Conservation (phyloP, 257 asterid species). For the Solanum raphanifolium region DNA sequence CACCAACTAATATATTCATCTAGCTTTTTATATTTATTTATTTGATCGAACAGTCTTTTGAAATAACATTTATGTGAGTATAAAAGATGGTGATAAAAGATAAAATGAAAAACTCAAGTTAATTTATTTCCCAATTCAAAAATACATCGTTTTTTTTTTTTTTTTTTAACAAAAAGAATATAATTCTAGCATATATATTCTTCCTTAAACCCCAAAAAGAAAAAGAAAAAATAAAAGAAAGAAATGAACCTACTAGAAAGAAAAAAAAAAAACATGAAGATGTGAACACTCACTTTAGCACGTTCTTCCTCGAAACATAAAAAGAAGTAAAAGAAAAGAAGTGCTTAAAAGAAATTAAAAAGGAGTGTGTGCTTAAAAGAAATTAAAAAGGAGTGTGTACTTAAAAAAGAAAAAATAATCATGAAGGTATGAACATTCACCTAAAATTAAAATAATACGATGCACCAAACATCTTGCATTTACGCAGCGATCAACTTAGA, state of each 20-base stretch:
- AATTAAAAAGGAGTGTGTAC: background rate
- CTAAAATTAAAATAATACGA: background rate
- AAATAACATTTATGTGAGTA: background rate
- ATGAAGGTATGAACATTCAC: background rate
- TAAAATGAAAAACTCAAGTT: background rate
- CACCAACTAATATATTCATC: background rate
- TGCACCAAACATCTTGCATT: background rate
- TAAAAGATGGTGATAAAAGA: background rate
- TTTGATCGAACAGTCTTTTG: background rate
- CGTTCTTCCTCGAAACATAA: background rate
- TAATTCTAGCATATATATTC: background rate
- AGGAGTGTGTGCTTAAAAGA: background rate
- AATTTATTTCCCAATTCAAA: background rate
- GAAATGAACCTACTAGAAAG: background rate
- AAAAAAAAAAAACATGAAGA: background rate
- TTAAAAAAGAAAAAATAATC: background rate
- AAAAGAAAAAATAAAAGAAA: background rate
- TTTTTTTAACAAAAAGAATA: background rate
- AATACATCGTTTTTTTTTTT: no score
- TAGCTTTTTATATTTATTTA: background rate
- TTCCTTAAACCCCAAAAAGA: background rate
- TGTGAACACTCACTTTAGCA: background rate
- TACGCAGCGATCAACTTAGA: accelerated
- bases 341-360: background rate
- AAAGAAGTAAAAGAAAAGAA: background rate